Evolutionary conservation across 257 asterid genomes (phyloP), one percentile per base, ranked within the genome.

Genomic region (Solanum pinnatisectum): DNA sequence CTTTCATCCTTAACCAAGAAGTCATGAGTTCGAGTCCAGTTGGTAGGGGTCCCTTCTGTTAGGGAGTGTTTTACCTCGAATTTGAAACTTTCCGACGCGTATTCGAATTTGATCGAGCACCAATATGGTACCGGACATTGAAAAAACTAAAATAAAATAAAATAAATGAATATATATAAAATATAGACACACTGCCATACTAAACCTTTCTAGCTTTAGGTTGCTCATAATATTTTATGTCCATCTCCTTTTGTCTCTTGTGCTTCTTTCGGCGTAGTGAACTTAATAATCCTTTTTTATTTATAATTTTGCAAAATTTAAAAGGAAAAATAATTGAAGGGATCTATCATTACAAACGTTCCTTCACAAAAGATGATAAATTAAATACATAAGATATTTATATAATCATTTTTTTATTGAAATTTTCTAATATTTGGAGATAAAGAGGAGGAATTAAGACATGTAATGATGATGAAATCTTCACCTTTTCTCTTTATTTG

Each of bases 91-190:
- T 56, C 0, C 0, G 4, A 56, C 4, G 4, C 0, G 9, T 16
- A 18, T 56, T 6, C 4, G 0, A 56, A 18, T 2, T 56, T 18
- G 22, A 18, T 52, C 23, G 10, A 3, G 8, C 10, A 18, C n/a
- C 0, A 52, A 52, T 52, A 1, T 6, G 4, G 0, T 49, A 49
- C 0, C 8, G 22, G 0, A 49, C 0, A 49, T 0, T 46, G 59
- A 49, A 14, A 49, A 15, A 49, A 52, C 16, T 5, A 52, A 46
- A 14, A 11, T 11, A 42, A 42, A 44, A 46, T 4, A 46, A 52
- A 52, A 52, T 52, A 52, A 52, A 52, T 79, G 8, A 3, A 78
- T 25, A 78, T 78, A 42, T 77, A 42, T 56, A 16, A 44, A 25
- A 32, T 30, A 44, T 33, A 81, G 30, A 81, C 42, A 81, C 18